phyloP scores from a whole-genome alignment of 257 asterid genomes.

The Solanum pinnatisectum region DNA sequence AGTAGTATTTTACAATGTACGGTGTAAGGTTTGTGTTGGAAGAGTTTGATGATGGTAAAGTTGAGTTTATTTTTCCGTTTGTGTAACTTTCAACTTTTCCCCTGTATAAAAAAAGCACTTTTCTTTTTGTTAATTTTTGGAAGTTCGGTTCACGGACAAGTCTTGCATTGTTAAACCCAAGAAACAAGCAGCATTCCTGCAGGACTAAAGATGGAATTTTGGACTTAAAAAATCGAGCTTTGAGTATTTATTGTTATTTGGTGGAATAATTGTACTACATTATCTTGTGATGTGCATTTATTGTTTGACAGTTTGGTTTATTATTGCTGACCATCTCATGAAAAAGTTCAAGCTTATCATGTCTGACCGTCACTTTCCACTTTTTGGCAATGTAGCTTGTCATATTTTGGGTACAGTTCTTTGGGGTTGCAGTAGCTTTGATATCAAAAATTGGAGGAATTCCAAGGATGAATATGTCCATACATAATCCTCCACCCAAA shows the following conservation, averaged over 20 bases:
- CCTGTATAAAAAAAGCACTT: not conserved
- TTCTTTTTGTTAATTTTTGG: not conserved
- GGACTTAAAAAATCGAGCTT: not conserved
- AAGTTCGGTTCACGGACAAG: not conserved
- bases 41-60: not conserved
- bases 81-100: not conserved
- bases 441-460: not conserved
- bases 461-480: not conserved
- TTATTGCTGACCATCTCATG: not conserved
- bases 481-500: not conserved
- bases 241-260: not conserved
- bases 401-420: not conserved
- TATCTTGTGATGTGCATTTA: not conserved
- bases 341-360: not conserved
- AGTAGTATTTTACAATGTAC: not conserved
- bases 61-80: not conserved
- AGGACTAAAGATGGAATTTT: not conserved
- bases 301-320: not conserved
- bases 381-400: not conserved
- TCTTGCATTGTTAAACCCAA: not conserved
- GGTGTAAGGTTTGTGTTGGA: not conserved
- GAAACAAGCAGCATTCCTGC: not conserved
- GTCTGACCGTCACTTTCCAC: not conserved
- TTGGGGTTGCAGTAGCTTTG: not conserved
- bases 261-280: not conserved